Conservation (phyloP, 345 rosid species). For the Bretschneidera sinensis region DNA sequence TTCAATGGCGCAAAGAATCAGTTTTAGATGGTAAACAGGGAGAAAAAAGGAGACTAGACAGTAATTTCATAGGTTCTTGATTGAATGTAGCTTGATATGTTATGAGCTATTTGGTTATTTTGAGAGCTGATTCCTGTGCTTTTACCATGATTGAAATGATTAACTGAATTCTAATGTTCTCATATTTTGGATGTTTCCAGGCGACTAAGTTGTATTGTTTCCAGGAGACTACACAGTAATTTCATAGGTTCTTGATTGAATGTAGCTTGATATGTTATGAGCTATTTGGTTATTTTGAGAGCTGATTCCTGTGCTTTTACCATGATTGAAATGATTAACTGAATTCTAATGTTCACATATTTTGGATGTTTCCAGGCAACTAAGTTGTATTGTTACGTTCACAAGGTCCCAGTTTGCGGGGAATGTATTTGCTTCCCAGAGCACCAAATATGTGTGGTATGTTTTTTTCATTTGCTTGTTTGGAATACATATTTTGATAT, state of each 20-base stretch:
- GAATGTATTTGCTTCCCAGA: constrained; percentile 94
- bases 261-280: constrained; percentile 9
- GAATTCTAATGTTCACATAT: constrained; percentile 8
- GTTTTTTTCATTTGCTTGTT: constrained; percentile 15
- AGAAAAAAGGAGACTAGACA: no score
- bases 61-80: neutral
- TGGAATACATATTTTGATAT: neutral
- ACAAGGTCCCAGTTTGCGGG: constrained; percentile 96
- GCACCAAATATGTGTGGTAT: constrained; percentile 94
- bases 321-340: neutral
- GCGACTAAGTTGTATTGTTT: no score
- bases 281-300: constrained; percentile 4
- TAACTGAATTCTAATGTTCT: constrained; percentile 8
- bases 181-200: constrained; percentile 41
- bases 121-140: neutral
- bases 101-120: constrained; percentile 5
- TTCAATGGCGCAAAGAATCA: neutral
- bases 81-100: constrained; percentile 11
- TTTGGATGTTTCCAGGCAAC: constrained; percentile 71
- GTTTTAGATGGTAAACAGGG: neutral
- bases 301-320: neutral
- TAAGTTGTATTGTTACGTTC: constrained; percentile 91
- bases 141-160: neutral
- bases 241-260: constrained; percentile 1
- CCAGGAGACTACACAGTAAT: neutral